Conservation (phyloP, 148 eudicot species). For the Cornus suecica region DNA sequence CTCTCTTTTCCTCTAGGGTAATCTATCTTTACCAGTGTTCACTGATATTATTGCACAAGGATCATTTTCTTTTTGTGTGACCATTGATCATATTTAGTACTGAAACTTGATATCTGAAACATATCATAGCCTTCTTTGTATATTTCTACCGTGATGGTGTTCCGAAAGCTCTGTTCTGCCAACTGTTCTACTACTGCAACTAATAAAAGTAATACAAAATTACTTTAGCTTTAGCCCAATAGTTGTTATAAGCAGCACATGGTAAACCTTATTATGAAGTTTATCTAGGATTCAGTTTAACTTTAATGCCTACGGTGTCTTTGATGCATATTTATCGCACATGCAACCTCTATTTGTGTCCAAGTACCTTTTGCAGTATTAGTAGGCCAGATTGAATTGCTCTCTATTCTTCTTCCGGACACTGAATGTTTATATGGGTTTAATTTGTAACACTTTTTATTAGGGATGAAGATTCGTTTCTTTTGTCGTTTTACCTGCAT, state of each 20-base stretch:
- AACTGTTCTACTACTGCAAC: not conserved
- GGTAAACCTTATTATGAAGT: not conserved
- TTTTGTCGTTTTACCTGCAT: not conserved
- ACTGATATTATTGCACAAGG: not conserved
- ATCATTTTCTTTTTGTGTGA: not conserved
- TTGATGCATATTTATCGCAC: not conserved
- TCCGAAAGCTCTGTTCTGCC: not conserved
- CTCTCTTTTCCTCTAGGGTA: not conserved
- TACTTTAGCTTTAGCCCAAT: not conserved
- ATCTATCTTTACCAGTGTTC: not conserved
- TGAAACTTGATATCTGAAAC: not conserved
- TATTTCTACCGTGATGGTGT: not conserved
- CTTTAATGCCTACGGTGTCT: not conserved
- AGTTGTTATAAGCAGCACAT: not conserved
- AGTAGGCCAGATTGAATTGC: not conserved
- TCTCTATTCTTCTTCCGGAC: not conserved
- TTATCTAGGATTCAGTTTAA: not conserved
- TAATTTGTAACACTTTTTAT: not conserved
- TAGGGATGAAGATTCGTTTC: not conserved
- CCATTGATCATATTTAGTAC: not conserved
- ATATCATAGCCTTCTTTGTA: not conserved
- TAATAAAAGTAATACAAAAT: not conserved
- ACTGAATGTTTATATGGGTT: not conserved
- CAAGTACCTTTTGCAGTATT: not conserved
- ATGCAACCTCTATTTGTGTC: not conserved